phyloP scores from a whole-genome alignment of 192 early-diverging fungal genomes.

The Thoreauomyces humboldtii region DNA sequence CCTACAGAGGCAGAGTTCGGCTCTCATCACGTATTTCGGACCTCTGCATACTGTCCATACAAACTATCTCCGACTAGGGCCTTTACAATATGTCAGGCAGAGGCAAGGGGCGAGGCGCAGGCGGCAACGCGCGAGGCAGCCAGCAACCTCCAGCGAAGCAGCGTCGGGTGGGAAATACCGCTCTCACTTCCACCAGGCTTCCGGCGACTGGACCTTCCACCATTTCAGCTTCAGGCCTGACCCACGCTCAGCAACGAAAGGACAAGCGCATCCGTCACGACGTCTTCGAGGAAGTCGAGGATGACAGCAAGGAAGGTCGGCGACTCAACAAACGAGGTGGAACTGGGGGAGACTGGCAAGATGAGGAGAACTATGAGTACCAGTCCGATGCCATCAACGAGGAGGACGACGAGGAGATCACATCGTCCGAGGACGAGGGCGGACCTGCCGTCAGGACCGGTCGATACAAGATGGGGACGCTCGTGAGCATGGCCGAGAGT shows the following conservation, averaged over 20 bases:
- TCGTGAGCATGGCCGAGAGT: not conserved
- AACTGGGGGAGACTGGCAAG: conserved; percentile 7
- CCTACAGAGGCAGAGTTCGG: too few species aligned
- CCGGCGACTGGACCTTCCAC: too few species aligned
- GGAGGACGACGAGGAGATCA: conserved; percentile 94
- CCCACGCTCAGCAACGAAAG: conserved; percentile 5
- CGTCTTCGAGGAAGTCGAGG: conserved; percentile 32
- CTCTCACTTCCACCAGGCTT: not conserved
- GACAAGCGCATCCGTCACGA: conserved; percentile 12
- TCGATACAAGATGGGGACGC: too few species aligned
- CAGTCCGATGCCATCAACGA: conserved; percentile 72
- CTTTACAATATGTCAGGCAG: too few species aligned
- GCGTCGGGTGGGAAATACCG: not conserved
- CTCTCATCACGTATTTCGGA: too few species aligned
- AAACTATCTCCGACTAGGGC: too few species aligned
- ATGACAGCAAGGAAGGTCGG: conserved; percentile 24
- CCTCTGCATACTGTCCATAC: too few species aligned
- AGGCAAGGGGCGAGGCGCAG: too few species aligned
- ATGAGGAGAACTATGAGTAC: conserved; percentile 69
- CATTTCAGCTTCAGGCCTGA: too few species aligned
- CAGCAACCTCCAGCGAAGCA: conserved; percentile 2
- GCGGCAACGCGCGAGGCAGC: too few species aligned
- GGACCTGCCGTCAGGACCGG: too few species aligned
- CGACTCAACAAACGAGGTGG: conserved; percentile 23
- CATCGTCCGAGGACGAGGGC: too few species aligned